These are phyloP conservation scores for Adansonia digitata DNA, from an alignment of 345 rosid genomes.

Conservation along the genomic window DNA sequence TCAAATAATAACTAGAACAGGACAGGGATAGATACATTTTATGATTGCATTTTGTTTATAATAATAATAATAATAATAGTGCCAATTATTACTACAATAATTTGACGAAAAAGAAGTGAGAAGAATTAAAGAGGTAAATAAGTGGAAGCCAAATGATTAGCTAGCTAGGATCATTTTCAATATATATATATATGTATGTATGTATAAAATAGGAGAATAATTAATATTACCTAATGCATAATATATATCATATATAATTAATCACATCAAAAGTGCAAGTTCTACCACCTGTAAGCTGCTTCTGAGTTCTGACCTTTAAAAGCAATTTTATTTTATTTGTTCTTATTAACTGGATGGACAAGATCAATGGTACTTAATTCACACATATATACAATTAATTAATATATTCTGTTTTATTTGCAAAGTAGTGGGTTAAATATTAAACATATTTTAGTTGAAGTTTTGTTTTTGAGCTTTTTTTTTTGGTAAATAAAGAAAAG, in stretches of 20 bases:
- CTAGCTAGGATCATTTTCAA: slow-evolving; percentile 3
- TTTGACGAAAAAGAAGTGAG: slow-evolving; percentile 24
- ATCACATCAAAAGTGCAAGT: not conserved
- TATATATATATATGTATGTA: too few species aligned
- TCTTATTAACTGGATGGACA: too few species aligned
- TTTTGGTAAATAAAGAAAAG: too few species aligned
- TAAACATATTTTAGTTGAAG: too few species aligned
- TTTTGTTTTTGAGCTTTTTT: too few species aligned
- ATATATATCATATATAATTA: not conserved
- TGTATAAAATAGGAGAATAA: not conserved
- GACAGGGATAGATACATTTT: not conserved
- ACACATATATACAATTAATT: too few species aligned
- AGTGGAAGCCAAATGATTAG: slow-evolving; percentile 18
- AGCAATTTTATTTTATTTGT: too few species aligned
- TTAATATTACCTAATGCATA: not conserved
- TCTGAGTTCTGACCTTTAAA: too few species aligned
- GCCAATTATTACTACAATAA: slow-evolving; percentile 27
- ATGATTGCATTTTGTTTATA: slow-evolving; percentile 38
- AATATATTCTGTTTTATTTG: too few species aligned
- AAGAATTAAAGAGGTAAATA: slow-evolving; percentile 19
- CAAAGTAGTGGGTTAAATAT: too few species aligned
- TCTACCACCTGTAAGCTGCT: not conserved
- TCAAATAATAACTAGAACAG: slow-evolving; percentile 10
- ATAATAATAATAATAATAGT: slow-evolving; percentile 33
- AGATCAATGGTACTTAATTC: too few species aligned